Base-by-base conservation (phyloP, 768 basidiomycete genomes). In the Tremella fuciformis region DNA sequence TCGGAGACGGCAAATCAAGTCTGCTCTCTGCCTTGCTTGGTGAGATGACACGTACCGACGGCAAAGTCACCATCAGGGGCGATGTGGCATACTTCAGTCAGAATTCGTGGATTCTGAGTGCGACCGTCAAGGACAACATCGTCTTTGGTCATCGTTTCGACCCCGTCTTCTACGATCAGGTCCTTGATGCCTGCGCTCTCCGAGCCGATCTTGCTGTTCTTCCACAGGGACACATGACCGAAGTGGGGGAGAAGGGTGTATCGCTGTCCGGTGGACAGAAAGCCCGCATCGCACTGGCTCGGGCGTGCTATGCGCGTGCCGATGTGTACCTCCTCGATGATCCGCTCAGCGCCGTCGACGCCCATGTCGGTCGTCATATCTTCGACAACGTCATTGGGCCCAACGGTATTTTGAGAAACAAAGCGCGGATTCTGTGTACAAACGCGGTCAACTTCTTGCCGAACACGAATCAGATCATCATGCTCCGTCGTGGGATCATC, bases 281-380 rank as follows among this genome's bases (percentile, higher is more conserved):
- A 55, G 75, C 76, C 37, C 64, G 77, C 18, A 76, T 78, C 57
- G 58, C 70, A 60, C 40, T 66, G 4, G 94, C 94, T 6, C 81
- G 92, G 26, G 90, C 89, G 1, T 88, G 94, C 0, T 97, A 97
- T 76, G 86, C 91, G 2, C 83, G 92, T 46, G 91, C 92, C 0
- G 93, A 98, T 74, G 74, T 96, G 83, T 91, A 88, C 49, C 82
- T 97, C 1, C 81, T 97, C 4, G 94, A 97, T 65, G 93, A 98
- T 62, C 91, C 91, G 41, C 81, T 97, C 34, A 86, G 89, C 24
- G 78, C 79, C 11, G 75, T 87, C 82, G 34, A 73, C 34, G 70
- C 70, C 13, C 73, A 74, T 50, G 70, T 74, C 41, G 71, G 71
- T 18, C 64, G 67, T 41, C 70, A 65, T 16, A 54, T 67, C 47